phyloP scores from a whole-genome alignment of 2,329 filamentous ascomycete species.

The Pseudogymnoascus sp. region DNA sequence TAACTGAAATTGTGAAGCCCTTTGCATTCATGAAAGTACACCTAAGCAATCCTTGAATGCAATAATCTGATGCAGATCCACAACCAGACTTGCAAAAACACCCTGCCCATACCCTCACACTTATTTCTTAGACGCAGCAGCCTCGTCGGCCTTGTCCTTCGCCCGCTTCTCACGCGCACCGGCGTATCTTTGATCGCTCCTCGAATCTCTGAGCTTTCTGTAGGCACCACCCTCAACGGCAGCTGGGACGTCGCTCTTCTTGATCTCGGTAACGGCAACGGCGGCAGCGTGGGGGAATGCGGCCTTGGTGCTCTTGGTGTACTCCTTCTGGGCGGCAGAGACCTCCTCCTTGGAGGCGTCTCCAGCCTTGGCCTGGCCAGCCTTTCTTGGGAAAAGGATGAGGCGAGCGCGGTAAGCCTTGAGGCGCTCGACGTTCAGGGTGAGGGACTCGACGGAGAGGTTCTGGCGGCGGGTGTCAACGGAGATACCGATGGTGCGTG shows the following conservation, averaged over 20 bases:
- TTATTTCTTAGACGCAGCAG: conserved; percentile 76
- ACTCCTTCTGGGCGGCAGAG: conserved; percentile 51
- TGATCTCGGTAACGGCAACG: conserved; percentile 61
- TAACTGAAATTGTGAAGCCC: conserved; percentile 14
- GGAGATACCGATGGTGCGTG: conserved; percentile 90
- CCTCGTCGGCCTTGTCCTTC: conserved; percentile 78
- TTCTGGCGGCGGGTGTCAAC: conserved; percentile 97
- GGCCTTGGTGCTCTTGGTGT: conserved; percentile 45
- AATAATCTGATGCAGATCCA: conserved; percentile 24
- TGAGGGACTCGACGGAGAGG: conserved; percentile 89
- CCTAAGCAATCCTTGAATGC: conserved; percentile 28
- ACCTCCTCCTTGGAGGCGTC: conserved; percentile 79
- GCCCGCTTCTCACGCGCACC: conserved; percentile 90
- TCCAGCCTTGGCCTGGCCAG: conserved; percentile 87
- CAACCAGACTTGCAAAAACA: conserved; percentile 25
- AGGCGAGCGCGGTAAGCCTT: conserved; percentile 95
- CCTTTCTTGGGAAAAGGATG: conserved; percentile 95
- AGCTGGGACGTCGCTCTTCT: conserved; percentile 71
- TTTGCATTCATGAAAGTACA: conserved; percentile 32
- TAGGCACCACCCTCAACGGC: conserved; percentile 75
- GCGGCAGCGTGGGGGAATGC: conserved; percentile 66
- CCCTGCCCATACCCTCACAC: conserved; percentile 25
- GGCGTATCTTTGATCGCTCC: conserved; percentile 70
- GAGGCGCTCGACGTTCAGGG: conserved; percentile 92
- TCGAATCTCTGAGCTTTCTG: conserved; percentile 72